Evolutionary conservation across 805 yeast genomes (phyloP), one percentile per base, ranked within the genome.

Genomic region (Ogataea dorogensis): DNA sequence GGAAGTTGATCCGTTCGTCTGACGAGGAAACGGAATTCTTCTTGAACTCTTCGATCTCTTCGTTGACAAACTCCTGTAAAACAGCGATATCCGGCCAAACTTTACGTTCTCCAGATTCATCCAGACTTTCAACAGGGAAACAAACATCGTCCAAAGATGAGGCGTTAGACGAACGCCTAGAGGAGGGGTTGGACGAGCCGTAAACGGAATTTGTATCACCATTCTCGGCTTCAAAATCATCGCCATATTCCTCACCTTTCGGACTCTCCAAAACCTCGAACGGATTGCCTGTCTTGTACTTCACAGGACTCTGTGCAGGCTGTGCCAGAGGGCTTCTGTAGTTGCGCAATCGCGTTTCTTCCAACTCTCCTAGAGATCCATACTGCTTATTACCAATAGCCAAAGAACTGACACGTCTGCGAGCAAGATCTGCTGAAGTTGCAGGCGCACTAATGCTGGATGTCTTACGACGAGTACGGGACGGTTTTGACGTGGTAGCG

Each of bases 141-240:
- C 96, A 91, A 17, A 91, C 98, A 61, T 91, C 98, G 55, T 83
- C 89, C 40, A 91, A 63, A 1, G 96, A 85, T 0, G 95, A 80
- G 24, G 77, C 75, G 36, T 75, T 77, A 23, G 80, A 70, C 24
- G 76, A 65, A 41, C 83, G 68, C 31, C 83, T 72, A 15, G 81
- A 71, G 3, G 78, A 66, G 5, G 87, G 86, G 49, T 79, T 78
- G n/a, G 85, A 79, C 11, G 63, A 56, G 2, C 50, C 59, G 29
- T 59, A 59, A 6, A 56, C 47, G 3, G 63, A 58, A 16, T 54
- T 50, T 13, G 45, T 45, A 3, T 44, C 44, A 3, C 28, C 42
- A 8, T 44, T 51, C 14, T 38, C 43, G 8, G 38, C 41, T 16
- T 44, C 37, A 7, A 40, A 31, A 7, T 31, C 38, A 6, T 24